These are phyloP conservation scores for Candida yuanshanica DNA, from an alignment of 805 yeast genomes.

Conservation along the genomic window DNA sequence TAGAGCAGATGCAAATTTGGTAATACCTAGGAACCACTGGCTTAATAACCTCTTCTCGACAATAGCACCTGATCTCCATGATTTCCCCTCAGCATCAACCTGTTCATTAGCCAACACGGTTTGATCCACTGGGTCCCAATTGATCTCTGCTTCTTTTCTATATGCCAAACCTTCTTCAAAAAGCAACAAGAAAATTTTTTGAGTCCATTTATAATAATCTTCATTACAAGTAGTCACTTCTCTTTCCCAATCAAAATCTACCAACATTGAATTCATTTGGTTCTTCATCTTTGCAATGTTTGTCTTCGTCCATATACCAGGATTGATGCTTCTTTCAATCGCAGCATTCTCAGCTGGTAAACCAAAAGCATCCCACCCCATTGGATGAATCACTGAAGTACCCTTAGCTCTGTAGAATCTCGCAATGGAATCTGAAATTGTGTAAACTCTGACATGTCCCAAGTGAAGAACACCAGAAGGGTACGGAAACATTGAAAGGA, in stretches of 20 bases:
- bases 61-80: slow-evolving; percentile 96
- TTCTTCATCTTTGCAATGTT: slow-evolving; percentile 84
- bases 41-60: slow-evolving; percentile 78
- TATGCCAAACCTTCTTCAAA: slow-evolving; percentile 79
- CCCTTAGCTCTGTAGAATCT: slow-evolving; percentile 77
- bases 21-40: slow-evolving; percentile 94
- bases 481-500: slow-evolving; percentile 89
- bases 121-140: slow-evolving; percentile 96
- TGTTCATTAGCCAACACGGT: slow-evolving; percentile 97
- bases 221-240: slow-evolving; percentile 84
- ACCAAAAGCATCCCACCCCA: slow-evolving; percentile 99
- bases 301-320: slow-evolving; percentile 73
- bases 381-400: slow-evolving; percentile 79
- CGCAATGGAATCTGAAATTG: slow-evolving; percentile 80
- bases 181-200: slow-evolving; percentile 70
- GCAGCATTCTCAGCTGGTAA: slow-evolving; percentile 99
- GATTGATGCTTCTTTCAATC: slow-evolving; percentile 72
- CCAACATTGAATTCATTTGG: slow-evolving; percentile 73
- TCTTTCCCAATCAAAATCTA: slow-evolving; percentile 90
- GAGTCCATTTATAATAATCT: slow-evolving; percentile 90
- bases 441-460: slow-evolving; percentile 92
- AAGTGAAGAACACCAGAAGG: slow-evolving; percentile 92
- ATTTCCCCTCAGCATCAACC: slow-evolving; percentile 82
- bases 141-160: slow-evolving; percentile 79
- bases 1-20: slow-evolving; percentile 68